These are phyloP conservation scores for Ophiobolus disseminans DNA, from an alignment of 2,329 filamentous ascomycete species.

Conservation along the genomic window DNA sequence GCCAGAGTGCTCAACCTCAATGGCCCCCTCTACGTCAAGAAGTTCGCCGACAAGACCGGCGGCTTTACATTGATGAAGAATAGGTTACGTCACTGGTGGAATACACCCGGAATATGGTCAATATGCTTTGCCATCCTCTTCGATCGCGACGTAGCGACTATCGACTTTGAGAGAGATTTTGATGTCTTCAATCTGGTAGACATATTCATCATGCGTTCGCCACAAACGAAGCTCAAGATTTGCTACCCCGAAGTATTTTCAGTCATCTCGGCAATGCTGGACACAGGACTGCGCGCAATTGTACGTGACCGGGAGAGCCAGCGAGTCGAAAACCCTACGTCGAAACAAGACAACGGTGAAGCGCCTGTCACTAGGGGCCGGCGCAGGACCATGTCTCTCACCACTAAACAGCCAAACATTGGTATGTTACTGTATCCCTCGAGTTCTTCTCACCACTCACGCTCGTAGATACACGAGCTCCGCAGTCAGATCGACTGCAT, in stretches of 20 bases:
- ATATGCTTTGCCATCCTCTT: slow-evolving; percentile 90
- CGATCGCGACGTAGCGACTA: slow-evolving; percentile 76
- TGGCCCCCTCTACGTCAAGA: slow-evolving; percentile 79
- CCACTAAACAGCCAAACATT: slow-evolving; percentile 59
- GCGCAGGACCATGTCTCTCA: slow-evolving; percentile 71
- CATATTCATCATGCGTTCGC: slow-evolving; percentile 63
- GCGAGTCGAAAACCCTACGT: slow-evolving; percentile 21
- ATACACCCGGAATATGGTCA: slow-evolving; percentile 81
- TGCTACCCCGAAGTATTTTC: slow-evolving; percentile 78
- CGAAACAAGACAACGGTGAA: slow-evolving; percentile 27
- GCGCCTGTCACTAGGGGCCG: slow-evolving; percentile 50
- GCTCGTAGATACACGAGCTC: slow-evolving; percentile 37
- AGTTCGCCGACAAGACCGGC: slow-evolving; percentile 84
- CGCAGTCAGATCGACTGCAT: slow-evolving; percentile 51
- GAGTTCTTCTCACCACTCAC: slow-evolving; percentile 14
- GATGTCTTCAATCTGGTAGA: slow-evolving; percentile 77
- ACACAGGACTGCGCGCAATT: slow-evolving; percentile 73
- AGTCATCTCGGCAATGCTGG: slow-evolving; percentile 85
- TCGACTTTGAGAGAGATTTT: slow-evolving; percentile 76
- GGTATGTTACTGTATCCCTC: slow-evolving; percentile 22
- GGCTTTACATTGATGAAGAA: slow-evolving; percentile 87
- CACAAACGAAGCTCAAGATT: slow-evolving; percentile 63
- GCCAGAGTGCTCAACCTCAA: slow-evolving; percentile 83
- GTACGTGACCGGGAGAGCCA: slow-evolving; percentile 43
- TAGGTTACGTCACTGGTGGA: slow-evolving; percentile 87